These are phyloP conservation scores for Wallacemonas collosoma DNA, from an alignment of 208 protist genomes.

Conservation along the genomic window DNA sequence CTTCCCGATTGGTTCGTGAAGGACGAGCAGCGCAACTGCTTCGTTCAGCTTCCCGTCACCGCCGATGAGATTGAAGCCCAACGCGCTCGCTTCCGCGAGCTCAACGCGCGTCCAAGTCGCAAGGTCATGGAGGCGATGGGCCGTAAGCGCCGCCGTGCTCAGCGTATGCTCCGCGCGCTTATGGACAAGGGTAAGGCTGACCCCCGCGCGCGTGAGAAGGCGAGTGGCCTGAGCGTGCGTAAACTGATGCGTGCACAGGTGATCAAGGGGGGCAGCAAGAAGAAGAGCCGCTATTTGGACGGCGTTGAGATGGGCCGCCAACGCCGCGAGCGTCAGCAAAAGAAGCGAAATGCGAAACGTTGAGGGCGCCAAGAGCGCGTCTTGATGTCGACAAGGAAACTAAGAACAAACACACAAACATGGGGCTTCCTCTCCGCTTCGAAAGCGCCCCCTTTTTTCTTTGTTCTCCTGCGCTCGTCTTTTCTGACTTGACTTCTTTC, in stretches of 20 bases:
- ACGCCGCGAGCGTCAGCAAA: constrained; percentile 39
- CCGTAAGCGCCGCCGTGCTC: constrained; percentile 90
- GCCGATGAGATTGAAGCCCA: constrained; percentile 93
- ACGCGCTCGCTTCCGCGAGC: constrained; percentile 84
- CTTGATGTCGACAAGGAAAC: background rate
- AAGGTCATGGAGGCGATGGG: constrained; percentile 97
- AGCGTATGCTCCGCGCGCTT: constrained; percentile 84
- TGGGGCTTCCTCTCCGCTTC: no score
- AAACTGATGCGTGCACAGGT: constrained; percentile 89
- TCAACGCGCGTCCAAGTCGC: constrained; percentile 96
- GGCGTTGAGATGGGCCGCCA: constrained; percentile 74
- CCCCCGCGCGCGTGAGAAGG: constrained; percentile 85
- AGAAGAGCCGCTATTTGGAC: constrained; percentile 85
- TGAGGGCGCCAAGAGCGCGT: background rate
- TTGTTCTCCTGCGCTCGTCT: no score
- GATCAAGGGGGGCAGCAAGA: constrained; percentile 65
- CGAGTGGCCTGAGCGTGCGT: constrained; percentile 68
- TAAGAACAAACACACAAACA: no score
- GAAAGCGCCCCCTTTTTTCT: no score
- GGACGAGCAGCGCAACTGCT: constrained; percentile 91
- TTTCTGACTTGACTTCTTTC: no score
- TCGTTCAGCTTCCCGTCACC: constrained; percentile 80
- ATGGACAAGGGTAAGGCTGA: constrained; percentile 91
- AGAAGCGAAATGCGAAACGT: constrained; percentile 23
- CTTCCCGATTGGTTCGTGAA: constrained; percentile 93